These are phyloP conservation scores for Themeda triandra DNA, from an alignment of 176 grass and related monocot species.

Conservation along the genomic window DNA sequence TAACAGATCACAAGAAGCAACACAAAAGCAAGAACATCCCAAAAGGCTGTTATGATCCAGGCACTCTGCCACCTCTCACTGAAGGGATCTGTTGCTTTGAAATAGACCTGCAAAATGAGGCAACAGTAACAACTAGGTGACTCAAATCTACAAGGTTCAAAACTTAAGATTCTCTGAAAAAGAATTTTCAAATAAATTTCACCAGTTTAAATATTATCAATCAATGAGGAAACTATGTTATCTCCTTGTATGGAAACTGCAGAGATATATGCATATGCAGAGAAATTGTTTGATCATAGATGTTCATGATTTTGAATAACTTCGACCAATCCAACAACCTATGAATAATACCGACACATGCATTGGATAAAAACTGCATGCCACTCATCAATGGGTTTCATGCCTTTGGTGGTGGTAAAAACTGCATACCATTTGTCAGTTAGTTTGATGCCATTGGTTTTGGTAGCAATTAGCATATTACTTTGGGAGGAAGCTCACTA, in stretches of 20 bases:
- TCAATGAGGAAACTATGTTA: not conserved
- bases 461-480: not conserved
- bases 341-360: not conserved
- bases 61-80: conserved; percentile 98
- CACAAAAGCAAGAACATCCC: conserved; percentile 79
- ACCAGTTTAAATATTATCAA: not conserved
- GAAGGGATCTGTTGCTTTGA: conserved; percentile 95
- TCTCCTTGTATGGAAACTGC: not conserved
- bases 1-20: conserved; percentile 89
- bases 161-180: not conserved
- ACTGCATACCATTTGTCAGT: not conserved
- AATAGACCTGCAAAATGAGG: conserved; percentile 75
- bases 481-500: not conserved
- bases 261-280: not conserved
- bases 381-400: not conserved
- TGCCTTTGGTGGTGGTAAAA: not conserved
- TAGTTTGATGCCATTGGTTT: not conserved
- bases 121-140: conserved; percentile 10
- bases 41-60: conserved; percentile 98
- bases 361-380: not conserved
- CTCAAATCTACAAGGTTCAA: not conserved
- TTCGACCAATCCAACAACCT: not conserved
- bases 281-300: not conserved
- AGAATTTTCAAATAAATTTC: not conserved
- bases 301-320: not conserved